These are phyloP conservation scores for Atkinsonella texensis DNA, from an alignment of 2,329 filamentous ascomycete species.

Conservation along the genomic window DNA sequence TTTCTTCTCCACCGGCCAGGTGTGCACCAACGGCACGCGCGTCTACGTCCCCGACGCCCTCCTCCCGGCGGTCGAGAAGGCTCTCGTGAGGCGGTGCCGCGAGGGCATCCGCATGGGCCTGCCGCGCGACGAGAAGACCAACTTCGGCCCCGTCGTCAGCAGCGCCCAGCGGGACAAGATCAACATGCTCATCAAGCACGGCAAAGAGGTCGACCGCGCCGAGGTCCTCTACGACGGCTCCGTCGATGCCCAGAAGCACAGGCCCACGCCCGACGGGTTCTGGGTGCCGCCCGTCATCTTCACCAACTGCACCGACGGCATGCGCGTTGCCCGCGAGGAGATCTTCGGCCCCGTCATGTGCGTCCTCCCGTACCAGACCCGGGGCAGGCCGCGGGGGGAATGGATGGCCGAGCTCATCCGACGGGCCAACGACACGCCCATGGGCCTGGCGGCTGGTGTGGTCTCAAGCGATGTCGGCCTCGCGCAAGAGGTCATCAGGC, in stretches of 20 bases:
- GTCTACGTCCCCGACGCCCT: slow-evolving; percentile 65
- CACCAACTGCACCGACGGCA: slow-evolving; percentile 70
- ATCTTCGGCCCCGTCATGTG: slow-evolving; percentile 85
- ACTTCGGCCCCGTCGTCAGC: slow-evolving; percentile 76
- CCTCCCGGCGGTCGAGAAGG: slow-evolving; percentile 55
- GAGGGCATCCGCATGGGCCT: slow-evolving; percentile 68
- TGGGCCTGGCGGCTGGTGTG: slow-evolving; percentile 75
- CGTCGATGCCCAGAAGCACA: slow-evolving; percentile 37
- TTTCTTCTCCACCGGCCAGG: slow-evolving; percentile 83
- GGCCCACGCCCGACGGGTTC: slow-evolving; percentile 51
- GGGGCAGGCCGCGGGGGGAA: slow-evolving; percentile 15
- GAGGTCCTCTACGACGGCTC: slow-evolving; percentile 61
- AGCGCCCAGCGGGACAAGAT: slow-evolving; percentile 67
- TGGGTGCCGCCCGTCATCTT: slow-evolving; percentile 81
- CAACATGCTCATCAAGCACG: slow-evolving; percentile 61
- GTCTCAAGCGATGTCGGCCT: slow-evolving; percentile 65
- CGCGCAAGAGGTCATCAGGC: slow-evolving; percentile 59
- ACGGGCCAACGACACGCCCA: slow-evolving; percentile 63
- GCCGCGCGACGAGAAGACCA: slow-evolving; percentile 59
- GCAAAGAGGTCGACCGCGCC: slow-evolving; percentile 60
- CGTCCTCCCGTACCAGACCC: slow-evolving; percentile 58
- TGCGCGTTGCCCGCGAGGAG: slow-evolving; percentile 71
- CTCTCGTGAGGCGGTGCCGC: slow-evolving; percentile 36
- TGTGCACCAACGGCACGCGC: slow-evolving; percentile 85
- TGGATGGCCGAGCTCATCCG: slow-evolving; percentile 54